Conservation (phyloP, 805 yeast species). For the Kodamaea hsintzibuensis region DNA sequence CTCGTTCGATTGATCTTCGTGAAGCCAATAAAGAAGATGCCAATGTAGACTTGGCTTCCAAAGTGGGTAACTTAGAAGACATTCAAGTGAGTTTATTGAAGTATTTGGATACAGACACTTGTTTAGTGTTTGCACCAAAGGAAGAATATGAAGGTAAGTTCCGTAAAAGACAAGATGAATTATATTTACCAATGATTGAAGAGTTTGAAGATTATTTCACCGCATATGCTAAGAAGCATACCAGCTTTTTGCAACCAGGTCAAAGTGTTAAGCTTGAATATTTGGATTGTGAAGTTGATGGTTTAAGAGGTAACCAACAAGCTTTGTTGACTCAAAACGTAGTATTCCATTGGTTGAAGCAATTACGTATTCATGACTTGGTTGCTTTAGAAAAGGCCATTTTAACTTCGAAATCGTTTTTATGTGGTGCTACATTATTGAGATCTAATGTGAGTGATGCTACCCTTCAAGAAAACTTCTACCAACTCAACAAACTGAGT, state of each 20-base stretch:
- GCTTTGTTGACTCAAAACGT: constrained; percentile 55
- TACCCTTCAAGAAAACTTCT: constrained; percentile 20
- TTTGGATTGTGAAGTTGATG: constrained; percentile 80
- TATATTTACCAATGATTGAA: constrained; percentile 71
- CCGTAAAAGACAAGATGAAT: constrained; percentile 75
- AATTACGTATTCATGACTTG: constrained; percentile 71
- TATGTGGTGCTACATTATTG: constrained; percentile 73
- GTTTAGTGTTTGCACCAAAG: constrained; percentile 79
- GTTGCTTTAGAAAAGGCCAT: constrained; percentile 92
- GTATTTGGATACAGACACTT: constrained; percentile 92
- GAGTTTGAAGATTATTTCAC: constrained; percentile 65
- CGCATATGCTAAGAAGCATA: constrained; percentile 30
- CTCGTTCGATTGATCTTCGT: constrained; percentile 79
- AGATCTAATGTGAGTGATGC: constrained; percentile 42
- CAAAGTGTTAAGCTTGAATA: constrained; percentile 46
- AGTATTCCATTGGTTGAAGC: constrained; percentile 63
- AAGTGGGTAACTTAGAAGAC: constrained; percentile 60
- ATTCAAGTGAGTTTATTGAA: constrained; percentile 65
- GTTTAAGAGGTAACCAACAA: constrained; percentile 81
- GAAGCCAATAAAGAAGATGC: constrained; percentile 36
- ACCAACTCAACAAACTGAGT: constrained; percentile 36
- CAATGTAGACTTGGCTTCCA: constrained; percentile 50
- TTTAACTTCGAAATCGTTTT: constrained; percentile 78
- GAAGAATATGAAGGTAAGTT: constrained; percentile 82
- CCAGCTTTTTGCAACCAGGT: constrained; percentile 23